Evolutionary conservation across 352 stramenopile species (phyloP).

Genomic region (Ophiocytium majus): DNA sequence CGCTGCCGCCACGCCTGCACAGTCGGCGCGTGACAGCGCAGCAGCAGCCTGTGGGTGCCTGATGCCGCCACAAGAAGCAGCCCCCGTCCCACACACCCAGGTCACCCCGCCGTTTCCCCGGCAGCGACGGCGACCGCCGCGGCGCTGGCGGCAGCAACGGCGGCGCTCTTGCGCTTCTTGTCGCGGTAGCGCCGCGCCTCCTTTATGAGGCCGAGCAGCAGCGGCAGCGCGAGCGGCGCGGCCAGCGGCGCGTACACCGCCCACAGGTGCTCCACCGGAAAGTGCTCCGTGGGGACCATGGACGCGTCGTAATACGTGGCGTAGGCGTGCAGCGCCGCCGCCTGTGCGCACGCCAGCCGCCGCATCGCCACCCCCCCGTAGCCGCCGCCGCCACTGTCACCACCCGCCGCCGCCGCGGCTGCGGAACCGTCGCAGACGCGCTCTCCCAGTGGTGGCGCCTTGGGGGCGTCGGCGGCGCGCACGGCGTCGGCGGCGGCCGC

Average conservation of each 20-base stretch:
- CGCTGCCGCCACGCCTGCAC: no score
- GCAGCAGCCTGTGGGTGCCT: no score
- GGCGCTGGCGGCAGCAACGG: not conserved
- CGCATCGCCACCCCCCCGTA: not conserved
- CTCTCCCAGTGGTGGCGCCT: not conserved
- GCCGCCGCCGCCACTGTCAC: not conserved
- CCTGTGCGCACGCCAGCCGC: not conserved
- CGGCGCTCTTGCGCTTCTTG: not conserved
- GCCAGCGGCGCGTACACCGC: not conserved
- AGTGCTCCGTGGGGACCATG: not conserved
- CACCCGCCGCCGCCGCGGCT: not conserved
- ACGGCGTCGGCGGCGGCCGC: not conserved
- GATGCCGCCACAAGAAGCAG: no score
- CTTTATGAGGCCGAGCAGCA: constrained; percentile 22
- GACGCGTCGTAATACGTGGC: not conserved
- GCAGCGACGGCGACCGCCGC: not conserved
- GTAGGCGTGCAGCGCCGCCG: not conserved
- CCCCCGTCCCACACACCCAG: no score
- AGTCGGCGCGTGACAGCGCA: no score
- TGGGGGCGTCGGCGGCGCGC: not conserved
- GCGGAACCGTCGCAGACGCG: not conserved
- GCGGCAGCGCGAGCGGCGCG: constrained; percentile 11
- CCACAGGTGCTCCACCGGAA: constrained; percentile 8
- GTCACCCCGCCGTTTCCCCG: no score
- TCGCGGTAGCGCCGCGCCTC: not conserved